Evolutionary conservation across 2,329 filamentous ascomycete genomes (phyloP).

Genomic region (Phoma sp.): DNA sequence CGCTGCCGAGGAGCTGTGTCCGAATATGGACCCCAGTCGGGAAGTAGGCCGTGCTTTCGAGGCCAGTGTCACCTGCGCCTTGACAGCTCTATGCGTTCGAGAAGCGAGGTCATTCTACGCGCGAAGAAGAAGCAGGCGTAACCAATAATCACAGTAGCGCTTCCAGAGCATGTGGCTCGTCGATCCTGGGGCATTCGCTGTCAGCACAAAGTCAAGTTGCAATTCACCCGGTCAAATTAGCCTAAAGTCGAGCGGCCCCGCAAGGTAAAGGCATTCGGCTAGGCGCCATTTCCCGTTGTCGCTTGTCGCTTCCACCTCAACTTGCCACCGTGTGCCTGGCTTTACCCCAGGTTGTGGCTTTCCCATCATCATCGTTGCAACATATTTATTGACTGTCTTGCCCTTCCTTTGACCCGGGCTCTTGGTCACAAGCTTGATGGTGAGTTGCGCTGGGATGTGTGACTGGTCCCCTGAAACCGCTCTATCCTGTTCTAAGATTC

Average conservation of each 20-base stretch:
- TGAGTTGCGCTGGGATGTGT: conserved; percentile 26
- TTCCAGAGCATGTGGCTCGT: conserved; percentile 32
- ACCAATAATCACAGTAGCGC: conserved; percentile 36
- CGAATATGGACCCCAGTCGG: conserved; percentile 37
- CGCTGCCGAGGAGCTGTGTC: conserved; percentile 38
- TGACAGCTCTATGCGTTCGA: conserved; percentile 49
- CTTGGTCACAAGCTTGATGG: conserved; percentile 10
- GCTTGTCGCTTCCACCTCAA: conserved; percentile 11
- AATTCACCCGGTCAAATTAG: conserved; percentile 23
- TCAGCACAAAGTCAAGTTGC: conserved; percentile 11
- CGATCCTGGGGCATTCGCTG: conserved; percentile 30
- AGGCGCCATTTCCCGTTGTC: conserved; percentile 8
- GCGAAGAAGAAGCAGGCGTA: conserved; percentile 41
- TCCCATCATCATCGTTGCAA: conserved; percentile 9
- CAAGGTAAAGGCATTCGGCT: conserved; percentile 6
- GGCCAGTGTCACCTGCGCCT: conserved; percentile 45
- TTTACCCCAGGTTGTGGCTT: conserved; percentile 18
- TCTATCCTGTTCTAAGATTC: conserved; percentile 18
- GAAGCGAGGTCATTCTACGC: conserved; percentile 46
- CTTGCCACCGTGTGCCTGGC: conserved; percentile 16
- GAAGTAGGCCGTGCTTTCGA: conserved; percentile 26
- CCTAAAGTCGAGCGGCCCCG: conserved; percentile 18
- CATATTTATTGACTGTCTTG: neutral
- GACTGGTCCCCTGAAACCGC: conserved; percentile 25
- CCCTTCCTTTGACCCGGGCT: conserved; percentile 32